Conservation (phyloP, 2,329 filamentous ascomycete genomes). For the Periglandula ipomoeae region DNA sequence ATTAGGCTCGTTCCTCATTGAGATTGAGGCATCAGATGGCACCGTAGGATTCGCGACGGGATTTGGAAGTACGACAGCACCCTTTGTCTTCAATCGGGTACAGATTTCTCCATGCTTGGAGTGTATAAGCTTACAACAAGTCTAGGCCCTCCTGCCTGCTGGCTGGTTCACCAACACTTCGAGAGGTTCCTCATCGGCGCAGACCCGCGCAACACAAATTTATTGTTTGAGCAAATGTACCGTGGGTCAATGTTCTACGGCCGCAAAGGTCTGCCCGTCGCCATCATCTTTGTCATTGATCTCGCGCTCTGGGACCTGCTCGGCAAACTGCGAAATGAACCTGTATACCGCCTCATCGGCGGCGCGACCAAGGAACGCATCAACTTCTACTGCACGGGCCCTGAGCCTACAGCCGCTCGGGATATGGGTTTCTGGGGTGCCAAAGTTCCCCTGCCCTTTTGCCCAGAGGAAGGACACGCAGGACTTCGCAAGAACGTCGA, state of each 20-base stretch:
- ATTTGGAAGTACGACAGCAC: conserved; percentile 59
- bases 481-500: conserved; percentile 84
- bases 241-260: conserved; percentile 94
- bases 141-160: conserved; percentile 75
- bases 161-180: conserved; percentile 90
- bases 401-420: conserved; percentile 71
- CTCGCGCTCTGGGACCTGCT: conserved; percentile 87
- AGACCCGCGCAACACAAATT: conserved; percentile 84
- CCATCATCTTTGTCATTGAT: conserved; percentile 90
- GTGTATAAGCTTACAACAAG: neutral
- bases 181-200: conserved; percentile 83
- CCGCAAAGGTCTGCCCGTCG: conserved; percentile 80
- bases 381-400: conserved; percentile 92
- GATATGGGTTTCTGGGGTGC: conserved; percentile 83
- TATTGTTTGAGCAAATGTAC: conserved; percentile 96
- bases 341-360: conserved; percentile 89
- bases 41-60: conserved; percentile 92
- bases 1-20: conserved; percentile 81
- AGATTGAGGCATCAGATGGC: conserved; percentile 81
- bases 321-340: conserved; percentile 84
- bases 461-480: conserved; percentile 74
- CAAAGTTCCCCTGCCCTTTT: conserved; percentile 85
- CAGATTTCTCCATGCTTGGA: neutral
- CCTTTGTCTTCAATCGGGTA: neutral
- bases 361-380: conserved; percentile 77